A percentile compares a stretch with the other conserved stretches of the same genome.
phyloP scores from a whole-genome alignment of 164 flowering plant genomes.

The Annona squamosa region DNA sequence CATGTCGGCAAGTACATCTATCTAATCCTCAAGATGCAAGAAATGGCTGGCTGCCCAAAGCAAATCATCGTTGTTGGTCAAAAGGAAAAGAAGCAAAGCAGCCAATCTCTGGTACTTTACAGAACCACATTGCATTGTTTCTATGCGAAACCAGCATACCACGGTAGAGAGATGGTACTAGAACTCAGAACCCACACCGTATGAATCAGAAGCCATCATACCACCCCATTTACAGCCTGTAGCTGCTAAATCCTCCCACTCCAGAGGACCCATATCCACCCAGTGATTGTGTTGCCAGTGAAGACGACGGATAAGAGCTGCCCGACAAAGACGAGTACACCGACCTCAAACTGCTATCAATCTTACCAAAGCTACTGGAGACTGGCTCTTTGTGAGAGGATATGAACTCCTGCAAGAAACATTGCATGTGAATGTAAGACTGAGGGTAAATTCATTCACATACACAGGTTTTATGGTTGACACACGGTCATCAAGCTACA shows the following conservation, averaged over 20 bases:
- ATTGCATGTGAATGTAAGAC: not conserved
- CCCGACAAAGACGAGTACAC: constrained; percentile 37
- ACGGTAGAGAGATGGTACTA: not conserved
- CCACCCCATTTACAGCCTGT: constrained; percentile 35
- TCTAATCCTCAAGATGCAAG: not conserved
- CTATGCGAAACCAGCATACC: constrained; percentile 1
- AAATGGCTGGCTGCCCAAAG: not conserved
- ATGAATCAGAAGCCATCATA: not conserved
- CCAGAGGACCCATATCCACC: constrained; percentile 61
- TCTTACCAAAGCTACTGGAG: constrained; percentile 37
- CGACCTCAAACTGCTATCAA: constrained; percentile 44
- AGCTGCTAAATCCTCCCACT: constrained; percentile 48
- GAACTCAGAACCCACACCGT: not conserved
- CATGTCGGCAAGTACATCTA: not conserved
- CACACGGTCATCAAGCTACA: not conserved
- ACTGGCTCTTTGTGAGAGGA: constrained; percentile 47
- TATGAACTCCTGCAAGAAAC: constrained; percentile 46
- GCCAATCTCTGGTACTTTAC: constrained; percentile 15
- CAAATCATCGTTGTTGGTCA: not conserved
- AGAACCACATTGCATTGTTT: constrained; percentile 7
- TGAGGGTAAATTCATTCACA: not conserved
- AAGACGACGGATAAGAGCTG: constrained; percentile 43
- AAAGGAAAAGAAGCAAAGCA: not conserved
- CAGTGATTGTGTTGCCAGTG: constrained; percentile 35
- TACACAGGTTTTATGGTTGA: not conserved